A percentile compares a stretch with the other conserved stretches of the same genome.
phyloP scores from a whole-genome alignment of 1,284 basidiomycete species.

The Melampsora larici-populina region DNA sequence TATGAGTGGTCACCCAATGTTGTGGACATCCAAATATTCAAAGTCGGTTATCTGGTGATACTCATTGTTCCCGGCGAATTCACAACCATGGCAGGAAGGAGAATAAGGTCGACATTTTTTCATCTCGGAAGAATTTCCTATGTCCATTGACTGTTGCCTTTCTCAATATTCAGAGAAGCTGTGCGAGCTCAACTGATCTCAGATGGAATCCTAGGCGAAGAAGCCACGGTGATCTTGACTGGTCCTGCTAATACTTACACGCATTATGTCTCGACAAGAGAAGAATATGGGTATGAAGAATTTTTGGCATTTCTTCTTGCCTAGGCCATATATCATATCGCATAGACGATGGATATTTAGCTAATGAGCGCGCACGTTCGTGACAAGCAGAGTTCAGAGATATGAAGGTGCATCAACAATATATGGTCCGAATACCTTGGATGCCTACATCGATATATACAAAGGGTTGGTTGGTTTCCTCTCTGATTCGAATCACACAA shows the following conservation, averaged over 20 bases:
- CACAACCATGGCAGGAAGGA: slow-evolving; percentile 62
- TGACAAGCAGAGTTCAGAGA: slow-evolving; percentile 72
- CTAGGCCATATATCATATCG: not conserved
- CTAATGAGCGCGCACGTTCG: slow-evolving; percentile 59
- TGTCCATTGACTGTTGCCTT: not conserved
- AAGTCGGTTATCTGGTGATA: slow-evolving; percentile 73
- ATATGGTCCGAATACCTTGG: slow-evolving; percentile 73
- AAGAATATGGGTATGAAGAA: slow-evolving; percentile 4
- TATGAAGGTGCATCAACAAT: slow-evolving; percentile 79
- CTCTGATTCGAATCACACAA: slow-evolving; percentile 58
- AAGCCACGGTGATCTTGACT: slow-evolving; percentile 66
- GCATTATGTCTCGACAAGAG: slow-evolving; percentile 62
- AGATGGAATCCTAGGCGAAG: slow-evolving; percentile 62
- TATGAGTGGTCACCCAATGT: slow-evolving; percentile 73
- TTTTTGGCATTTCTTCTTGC: not conserved
- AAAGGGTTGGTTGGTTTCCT: slow-evolving; percentile 65
- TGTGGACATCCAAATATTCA: slow-evolving; percentile 74
- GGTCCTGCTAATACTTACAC: slow-evolving; percentile 77
- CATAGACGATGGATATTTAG: not conserved
- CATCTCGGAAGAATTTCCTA: not conserved
- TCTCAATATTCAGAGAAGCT: slow-evolving; percentile 58
- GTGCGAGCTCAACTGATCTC: slow-evolving; percentile 65
- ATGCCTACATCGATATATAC: slow-evolving; percentile 75
- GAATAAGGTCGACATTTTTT: slow-evolving; percentile 54
- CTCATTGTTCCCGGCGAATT: slow-evolving; percentile 69